These are phyloP conservation scores for Pseudozyma pruni DNA, from an alignment of 1,284 basidiomycete species.

Conservation along the genomic window DNA sequence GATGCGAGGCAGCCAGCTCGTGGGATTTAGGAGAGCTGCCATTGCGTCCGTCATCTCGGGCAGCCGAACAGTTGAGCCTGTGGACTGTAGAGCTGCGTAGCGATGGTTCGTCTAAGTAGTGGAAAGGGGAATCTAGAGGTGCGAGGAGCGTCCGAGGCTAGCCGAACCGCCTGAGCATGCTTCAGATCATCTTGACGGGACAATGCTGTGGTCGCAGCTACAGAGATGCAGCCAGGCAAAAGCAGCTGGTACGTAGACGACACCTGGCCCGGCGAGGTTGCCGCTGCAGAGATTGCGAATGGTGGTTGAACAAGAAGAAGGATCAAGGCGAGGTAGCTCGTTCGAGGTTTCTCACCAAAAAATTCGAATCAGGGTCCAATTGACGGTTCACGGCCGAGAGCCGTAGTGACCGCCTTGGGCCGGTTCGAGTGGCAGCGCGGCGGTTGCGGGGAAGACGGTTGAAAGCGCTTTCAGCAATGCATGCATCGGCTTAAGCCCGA, in stretches of 20 bases:
- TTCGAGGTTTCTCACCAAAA: not conserved
- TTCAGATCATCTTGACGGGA: constrained; percentile 10
- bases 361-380: constrained; percentile 8
- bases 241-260: no score
- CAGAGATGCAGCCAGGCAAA: not conserved
- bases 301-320: not conserved
- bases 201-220: not conserved
- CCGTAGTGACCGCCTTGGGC: not conserved
- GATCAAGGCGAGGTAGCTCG: not conserved
- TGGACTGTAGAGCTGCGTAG: no score
- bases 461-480: constrained; percentile 17
- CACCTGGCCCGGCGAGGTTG: no score
- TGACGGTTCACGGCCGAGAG: constrained; percentile 28
- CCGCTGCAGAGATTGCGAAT: not conserved
- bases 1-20: constrained; percentile 35
- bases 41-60: constrained; percentile 13
- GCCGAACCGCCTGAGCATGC: not conserved
- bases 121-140: not conserved
- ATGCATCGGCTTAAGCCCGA: constrained; percentile 13
- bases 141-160: not conserved
- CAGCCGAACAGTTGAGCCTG: no score
- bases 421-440: not conserved
- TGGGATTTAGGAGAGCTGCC: constrained; percentile 18
- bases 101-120: no score
- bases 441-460: constrained; percentile 38